These are phyloP conservation scores for Solanum etuberosum DNA, from an alignment of 257 asterid genomes.

Conservation along the genomic window DNA sequence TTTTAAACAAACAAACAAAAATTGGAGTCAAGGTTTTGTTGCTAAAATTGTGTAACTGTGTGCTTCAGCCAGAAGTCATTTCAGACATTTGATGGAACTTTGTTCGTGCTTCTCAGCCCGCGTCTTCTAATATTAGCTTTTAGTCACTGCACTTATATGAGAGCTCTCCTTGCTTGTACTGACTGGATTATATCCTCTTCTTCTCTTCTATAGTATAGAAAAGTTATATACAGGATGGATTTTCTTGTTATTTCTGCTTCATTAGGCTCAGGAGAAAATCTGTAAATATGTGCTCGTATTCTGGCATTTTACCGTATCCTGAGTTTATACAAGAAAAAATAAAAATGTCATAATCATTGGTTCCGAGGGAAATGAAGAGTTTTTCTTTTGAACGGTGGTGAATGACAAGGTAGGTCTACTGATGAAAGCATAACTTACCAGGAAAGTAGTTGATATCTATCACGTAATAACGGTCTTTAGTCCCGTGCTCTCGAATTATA, in stretches of 20 bases:
- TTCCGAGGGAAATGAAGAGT: neutral
- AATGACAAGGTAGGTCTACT: neutral
- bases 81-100: neutral
- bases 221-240: neutral
- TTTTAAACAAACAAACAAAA: neutral
- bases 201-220: neutral
- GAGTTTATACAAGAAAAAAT: neutral
- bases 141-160: neutral
- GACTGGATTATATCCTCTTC: neutral
- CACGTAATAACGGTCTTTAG: slow-evolving; percentile 61
- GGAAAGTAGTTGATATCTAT: slow-evolving; percentile 94
- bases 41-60: neutral
- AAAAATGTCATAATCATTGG: neutral
- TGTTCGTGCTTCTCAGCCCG: neutral
- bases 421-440: slow-evolving; percentile 27
- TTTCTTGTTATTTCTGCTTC: slow-evolving; percentile 25
- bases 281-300: slow-evolving; percentile 75
- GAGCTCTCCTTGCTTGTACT: neutral
- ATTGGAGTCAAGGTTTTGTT: neutral
- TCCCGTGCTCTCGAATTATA: slow-evolving; percentile 79
- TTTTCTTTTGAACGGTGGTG: neutral
- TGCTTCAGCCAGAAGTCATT: neutral
- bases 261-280: slow-evolving; percentile 70
- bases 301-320: slow-evolving; percentile 93
- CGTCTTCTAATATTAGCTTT: neutral